phyloP scores from a whole-genome alignment of 2,329 filamentous ascomycete species.

The Fusarium virguliforme region DNA sequence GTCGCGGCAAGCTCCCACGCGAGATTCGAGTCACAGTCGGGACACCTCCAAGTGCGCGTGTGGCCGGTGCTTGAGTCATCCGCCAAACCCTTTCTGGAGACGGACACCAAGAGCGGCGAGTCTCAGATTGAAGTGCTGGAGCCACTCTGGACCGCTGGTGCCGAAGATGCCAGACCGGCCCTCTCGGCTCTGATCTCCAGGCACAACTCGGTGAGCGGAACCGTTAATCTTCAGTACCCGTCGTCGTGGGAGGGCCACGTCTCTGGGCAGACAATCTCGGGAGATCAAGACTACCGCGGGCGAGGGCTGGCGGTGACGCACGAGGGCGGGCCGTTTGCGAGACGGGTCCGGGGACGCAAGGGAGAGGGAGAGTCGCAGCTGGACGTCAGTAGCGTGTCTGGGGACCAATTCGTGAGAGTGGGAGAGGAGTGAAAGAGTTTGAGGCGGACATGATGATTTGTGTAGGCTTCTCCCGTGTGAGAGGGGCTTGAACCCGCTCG shows the following conservation, averaged over 20 bases:
- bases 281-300: slow-evolving; percentile 59
- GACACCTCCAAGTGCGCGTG: slow-evolving; percentile 59
- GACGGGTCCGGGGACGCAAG: slow-evolving; percentile 59
- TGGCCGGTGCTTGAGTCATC: slow-evolving; percentile 61
- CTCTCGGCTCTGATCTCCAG: slow-evolving; percentile 58
- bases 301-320: slow-evolving; percentile 60
- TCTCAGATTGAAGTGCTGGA: slow-evolving; percentile 60
- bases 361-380: slow-evolving; percentile 58
- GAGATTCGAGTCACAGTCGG: slow-evolving; percentile 59
- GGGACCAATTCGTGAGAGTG: slow-evolving; percentile 52
- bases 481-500: slow-evolving; percentile 25
- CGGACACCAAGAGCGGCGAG: slow-evolving; percentile 62
- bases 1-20: slow-evolving; percentile 60
- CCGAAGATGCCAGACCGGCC: slow-evolving; percentile 32
- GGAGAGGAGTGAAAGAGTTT: slow-evolving; percentile 15
- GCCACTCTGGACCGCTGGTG: slow-evolving; percentile 59
- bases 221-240: slow-evolving; percentile 63
- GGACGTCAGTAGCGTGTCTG: slow-evolving; percentile 53
- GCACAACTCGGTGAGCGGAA: slow-evolving; percentile 64
- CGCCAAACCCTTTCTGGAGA: slow-evolving; percentile 55
- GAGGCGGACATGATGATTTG: slow-evolving; percentile 17
- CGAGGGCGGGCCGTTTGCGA: slow-evolving; percentile 54
- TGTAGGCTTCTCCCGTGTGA: neutral
- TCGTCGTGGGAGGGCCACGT: slow-evolving; percentile 66
- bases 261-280: slow-evolving; percentile 59